Evolutionary conservation across 164 flowering plant species (phyloP).

Genomic region (Vitis rotundifolia): DNA sequence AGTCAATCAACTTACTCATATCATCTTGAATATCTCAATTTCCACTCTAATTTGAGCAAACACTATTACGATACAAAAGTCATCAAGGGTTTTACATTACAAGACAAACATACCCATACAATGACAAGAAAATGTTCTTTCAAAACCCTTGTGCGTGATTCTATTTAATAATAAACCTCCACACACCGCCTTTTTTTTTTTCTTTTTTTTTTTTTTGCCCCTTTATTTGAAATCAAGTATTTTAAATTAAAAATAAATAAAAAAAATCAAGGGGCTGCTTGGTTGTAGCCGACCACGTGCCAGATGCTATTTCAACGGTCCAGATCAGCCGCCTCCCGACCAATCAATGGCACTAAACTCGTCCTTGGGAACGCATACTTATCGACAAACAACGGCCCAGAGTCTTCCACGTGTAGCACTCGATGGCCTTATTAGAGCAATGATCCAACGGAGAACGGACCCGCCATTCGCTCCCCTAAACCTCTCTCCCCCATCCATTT

Average conservation of each 20-base stretch:
- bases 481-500: slow-evolving; percentile 6
- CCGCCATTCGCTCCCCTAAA: slow-evolving; percentile 7
- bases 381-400: slow-evolving; percentile 26
- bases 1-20: too few species aligned
- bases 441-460: slow-evolving; percentile 23
- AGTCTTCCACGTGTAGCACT: slow-evolving; percentile 14
- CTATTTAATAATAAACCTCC: too few species aligned
- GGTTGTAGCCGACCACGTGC: slow-evolving; percentile 19
- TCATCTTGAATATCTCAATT: too few species aligned
- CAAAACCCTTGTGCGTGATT: too few species aligned
- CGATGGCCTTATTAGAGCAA: background rate
- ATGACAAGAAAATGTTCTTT: too few species aligned
- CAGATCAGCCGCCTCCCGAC: background rate
- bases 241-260: background rate
- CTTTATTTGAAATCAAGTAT: too few species aligned
- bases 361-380: slow-evolving; percentile 8
- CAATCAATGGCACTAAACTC: slow-evolving; percentile 6
- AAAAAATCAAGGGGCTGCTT: background rate
- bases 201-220: too few species aligned
- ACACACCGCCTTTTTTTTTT: too few species aligned
- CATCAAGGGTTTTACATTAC: too few species aligned
- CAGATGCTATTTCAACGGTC: slow-evolving; percentile 14
- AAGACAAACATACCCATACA: too few species aligned
- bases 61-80: too few species aligned
- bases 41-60: too few species aligned